Evolutionary conservation across 345 rosid species (phyloP), one percentile per base, ranked within the genome.

Genomic region (Durio zibethinus): DNA sequence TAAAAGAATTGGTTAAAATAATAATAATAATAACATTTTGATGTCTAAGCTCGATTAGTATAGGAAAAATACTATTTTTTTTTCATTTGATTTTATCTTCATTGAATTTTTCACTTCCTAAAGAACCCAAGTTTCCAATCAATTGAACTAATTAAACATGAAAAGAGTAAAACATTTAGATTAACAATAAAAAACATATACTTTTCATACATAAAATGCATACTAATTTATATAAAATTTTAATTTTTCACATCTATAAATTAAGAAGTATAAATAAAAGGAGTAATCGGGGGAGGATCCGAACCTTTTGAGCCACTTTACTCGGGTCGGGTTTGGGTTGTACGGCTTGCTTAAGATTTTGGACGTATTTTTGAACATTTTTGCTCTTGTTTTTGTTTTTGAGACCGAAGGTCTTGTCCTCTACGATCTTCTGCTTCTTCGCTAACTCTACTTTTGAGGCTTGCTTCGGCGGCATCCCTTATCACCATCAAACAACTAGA

Each of bases 361-460:
- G 94, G 15, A 90, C 90, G 73, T 90, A 87, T 74, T 89, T 87
- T 76, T 90, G 92, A 35, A 90, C 92, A 79, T 84, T 90, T 77
- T 90, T 89, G 86, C 92, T 87, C 83, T 90, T 90, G 83, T 50
- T 50, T n/a, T 50, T 50, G 87, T 90, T 90, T 75, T 90, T 89
- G 73, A 90, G 90, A 79, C 94, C 92, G 90, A 90, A 90, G 85
- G 92, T 90, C 89, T 86, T 90, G 89, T 89, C 92, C 81, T 89
- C 91, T 77, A 85, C 88, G 79, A 87, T 64, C 92, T 89, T 89
- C 91, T 90, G 90, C 92, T 90, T 90, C 90, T 89, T 90, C 79
- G 88, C 89, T 77, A 89, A 68, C 65, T 90, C 92, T 83, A 86
- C 80, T 84, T 89, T 89, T 50, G 91, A 80, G 42, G 78, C 79